These are phyloP conservation scores for Candida tibetensis DNA, from an alignment of 805 yeast genomes.

Conservation along the genomic window DNA sequence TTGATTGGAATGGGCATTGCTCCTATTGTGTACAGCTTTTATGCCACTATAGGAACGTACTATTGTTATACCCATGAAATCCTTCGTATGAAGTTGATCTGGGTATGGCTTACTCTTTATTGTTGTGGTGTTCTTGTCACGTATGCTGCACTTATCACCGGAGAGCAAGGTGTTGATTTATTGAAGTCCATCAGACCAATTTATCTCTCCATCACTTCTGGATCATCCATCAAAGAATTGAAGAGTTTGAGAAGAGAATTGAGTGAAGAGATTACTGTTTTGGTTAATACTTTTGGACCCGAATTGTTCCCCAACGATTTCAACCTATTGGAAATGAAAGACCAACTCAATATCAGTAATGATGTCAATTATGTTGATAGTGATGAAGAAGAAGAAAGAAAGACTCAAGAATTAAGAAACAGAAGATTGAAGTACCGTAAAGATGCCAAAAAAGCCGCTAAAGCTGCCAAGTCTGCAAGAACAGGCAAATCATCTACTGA, in stretches of 20 bases:
- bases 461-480: slow-evolving; percentile 8
- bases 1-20: slow-evolving; percentile 85
- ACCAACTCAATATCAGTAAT: slow-evolving; percentile 29
- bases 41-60: slow-evolving; percentile 61
- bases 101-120: slow-evolving; percentile 49
- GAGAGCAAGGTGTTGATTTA: slow-evolving; percentile 91
- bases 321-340: slow-evolving; percentile 50
- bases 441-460: slow-evolving; percentile 15
- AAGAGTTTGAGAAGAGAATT: slow-evolving; percentile 60
- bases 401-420: slow-evolving; percentile 46
- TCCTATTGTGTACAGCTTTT: slow-evolving; percentile 78
- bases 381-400: slow-evolving; percentile 50
- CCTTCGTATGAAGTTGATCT: slow-evolving; percentile 26
- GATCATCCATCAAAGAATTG: slow-evolving; percentile 55
- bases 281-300: slow-evolving; percentile 81
- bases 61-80: slow-evolving; percentile 22
- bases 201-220: slow-evolving; percentile 60
- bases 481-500: slow-evolving; percentile 1
- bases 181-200: slow-evolving; percentile 81
- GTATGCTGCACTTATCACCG: slow-evolving; percentile 85
- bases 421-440: slow-evolving; percentile 37
- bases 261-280: slow-evolving; percentile 70
- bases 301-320: slow-evolving; percentile 79
- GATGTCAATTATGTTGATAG: slow-evolving; percentile 33
- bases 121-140: slow-evolving; percentile 70